Conservation (phyloP, 1,139 yeast species). For the Arxiozyma heterogenica region DNA sequence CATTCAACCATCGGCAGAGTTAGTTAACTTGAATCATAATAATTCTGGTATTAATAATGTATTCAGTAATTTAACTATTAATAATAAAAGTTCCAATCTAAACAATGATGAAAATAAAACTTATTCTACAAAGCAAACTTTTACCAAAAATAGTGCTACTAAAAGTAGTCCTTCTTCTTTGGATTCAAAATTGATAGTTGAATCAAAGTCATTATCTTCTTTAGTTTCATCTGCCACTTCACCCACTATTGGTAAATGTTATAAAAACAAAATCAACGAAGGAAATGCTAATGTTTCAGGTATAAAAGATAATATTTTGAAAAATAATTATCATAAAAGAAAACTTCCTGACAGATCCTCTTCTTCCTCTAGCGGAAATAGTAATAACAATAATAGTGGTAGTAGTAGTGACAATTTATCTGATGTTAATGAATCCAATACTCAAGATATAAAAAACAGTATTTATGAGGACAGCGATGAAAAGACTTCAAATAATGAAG, state of each 20-base stretch:
- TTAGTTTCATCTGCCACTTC: neutral
- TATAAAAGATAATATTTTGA: neutral
- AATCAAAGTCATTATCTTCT: neutral
- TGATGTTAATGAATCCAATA: neutral
- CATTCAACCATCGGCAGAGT: neutral
- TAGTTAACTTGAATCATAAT: neutral
- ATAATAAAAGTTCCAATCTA: neutral
- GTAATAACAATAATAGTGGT: neutral
- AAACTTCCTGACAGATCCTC: neutral
- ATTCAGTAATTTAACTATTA: neutral
- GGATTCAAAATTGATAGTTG: neutral
- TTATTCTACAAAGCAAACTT: neutral
- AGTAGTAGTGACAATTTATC: neutral
- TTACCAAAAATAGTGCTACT: neutral
- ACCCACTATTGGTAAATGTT: neutral
- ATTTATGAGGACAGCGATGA: neutral
- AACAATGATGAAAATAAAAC: neutral
- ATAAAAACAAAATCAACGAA: neutral
- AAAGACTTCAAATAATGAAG: neutral
- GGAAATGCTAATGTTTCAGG: neutral
- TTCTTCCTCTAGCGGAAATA: slow-evolving; percentile 1
- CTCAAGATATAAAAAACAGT: neutral
- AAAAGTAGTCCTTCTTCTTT: neutral
- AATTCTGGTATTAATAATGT: neutral
- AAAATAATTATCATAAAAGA: neutral